Base-by-base conservation (phyloP, 2,329 filamentous ascomycete species). In the Hymenoscyphus salicellus region DNA sequence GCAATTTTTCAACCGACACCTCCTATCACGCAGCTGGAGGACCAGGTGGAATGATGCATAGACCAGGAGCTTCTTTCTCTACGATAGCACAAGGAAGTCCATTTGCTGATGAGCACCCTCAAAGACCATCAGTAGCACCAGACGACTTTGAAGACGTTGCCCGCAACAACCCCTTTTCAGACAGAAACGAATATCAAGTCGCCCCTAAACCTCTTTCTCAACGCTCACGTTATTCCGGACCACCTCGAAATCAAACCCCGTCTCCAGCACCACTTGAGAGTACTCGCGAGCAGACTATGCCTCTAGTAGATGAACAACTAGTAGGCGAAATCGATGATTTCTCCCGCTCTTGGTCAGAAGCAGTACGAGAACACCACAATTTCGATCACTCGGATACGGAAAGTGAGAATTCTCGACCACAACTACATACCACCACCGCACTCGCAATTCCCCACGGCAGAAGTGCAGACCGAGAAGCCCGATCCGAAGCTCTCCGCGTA, bases 261-360 rank as follows among this genome's bases (percentile, higher is more conserved):
- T 58, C 61, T 26, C 60, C 60, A 52, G 32, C n/a, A 30, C 38
- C 43, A 4, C 28, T 28, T n/a, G 41, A 49, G 30, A 10, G 5
- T 38, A 17, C 49, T 17, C 60, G 32, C n/a, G 52, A 52, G 20
- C 52, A 46, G 36, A 46, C 23, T 11, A 14, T 57, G 36, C 60
- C 60, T n/a, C 17, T 57, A 16, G 60, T 62, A 23, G 46, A 57
- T 6, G 55, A 62, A 26, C 46, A 52, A 11, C 46, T 52, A 26
- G 60, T 62, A 33, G 46, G 46, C 6, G 55, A 62, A 38, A 55
- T 56, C 20, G 64, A 69, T 16, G 65, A 70, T 56, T 69, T 69
- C 58, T 63, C 67, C 17, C 55, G 62, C 5, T n/a, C 46, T 16
- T 69, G 62, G 33, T 52, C 63, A 17, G 49, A 66, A 41, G 61